Percentiles rank a stretch among this genome's conserved stretches.
phyloP scores from a whole-genome alignment of 176 grass and related monocot genomes.

The Zoysia pacifica region DNA sequence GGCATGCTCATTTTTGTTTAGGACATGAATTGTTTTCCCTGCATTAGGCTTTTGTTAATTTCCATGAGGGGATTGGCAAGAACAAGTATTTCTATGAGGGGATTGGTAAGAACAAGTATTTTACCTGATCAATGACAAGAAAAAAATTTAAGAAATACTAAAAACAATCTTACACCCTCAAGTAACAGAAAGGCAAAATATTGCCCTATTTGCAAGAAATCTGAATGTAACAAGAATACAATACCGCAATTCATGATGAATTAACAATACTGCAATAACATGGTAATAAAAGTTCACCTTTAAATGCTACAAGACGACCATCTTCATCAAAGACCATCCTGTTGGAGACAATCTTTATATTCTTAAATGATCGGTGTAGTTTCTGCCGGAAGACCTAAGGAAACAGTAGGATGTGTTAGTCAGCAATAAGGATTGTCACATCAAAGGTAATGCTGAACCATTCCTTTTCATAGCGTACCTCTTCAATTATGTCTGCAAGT shows the following conservation, averaged over 20 bases:
- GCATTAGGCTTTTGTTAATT: constrained; percentile 37
- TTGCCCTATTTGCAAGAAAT: background rate
- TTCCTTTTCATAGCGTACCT: constrained; percentile 51
- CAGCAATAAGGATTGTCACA: background rate
- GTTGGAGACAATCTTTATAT: constrained; percentile 91
- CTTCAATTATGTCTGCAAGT: constrained; percentile 94
- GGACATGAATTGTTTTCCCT: constrained; percentile 98
- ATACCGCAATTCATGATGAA: background rate
- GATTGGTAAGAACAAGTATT: background rate
- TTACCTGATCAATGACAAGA: constrained; percentile 17
- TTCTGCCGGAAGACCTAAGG: constrained; percentile 89
- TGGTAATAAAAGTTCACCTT: constrained; percentile 55
- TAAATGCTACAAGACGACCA: constrained; percentile 78
- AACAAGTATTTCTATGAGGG: background rate
- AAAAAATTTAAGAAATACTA: background rate
- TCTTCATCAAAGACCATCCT: constrained; percentile 92
- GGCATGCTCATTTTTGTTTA: constrained; percentile 99
- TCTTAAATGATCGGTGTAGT: constrained; percentile 77
- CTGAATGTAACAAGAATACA: background rate
- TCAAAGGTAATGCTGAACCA: background rate
- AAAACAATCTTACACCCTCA: background rate
- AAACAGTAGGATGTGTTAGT: background rate
- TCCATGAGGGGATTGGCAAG: background rate
- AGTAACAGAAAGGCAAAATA: constrained; percentile 9
- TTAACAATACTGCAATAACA: background rate